Evolutionary conservation across 208 protist species (phyloP).

Genomic region (Acanthamoeba rhysodes): DNA sequence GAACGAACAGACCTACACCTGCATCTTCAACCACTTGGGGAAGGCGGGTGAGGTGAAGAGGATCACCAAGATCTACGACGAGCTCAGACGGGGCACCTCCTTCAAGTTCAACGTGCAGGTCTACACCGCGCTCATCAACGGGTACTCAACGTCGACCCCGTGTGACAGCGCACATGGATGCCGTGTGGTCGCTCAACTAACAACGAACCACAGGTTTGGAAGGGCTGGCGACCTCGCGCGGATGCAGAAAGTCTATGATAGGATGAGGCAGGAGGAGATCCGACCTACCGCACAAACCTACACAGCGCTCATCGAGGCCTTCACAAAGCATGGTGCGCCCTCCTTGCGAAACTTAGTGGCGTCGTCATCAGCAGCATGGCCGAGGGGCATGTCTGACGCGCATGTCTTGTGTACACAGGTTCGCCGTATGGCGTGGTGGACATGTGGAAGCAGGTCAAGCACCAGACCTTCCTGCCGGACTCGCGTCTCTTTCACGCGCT

Average conservation of each 20-base stretch:
- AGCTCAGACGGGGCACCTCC: not conserved
- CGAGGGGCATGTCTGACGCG: not conserved
- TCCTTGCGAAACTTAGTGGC: not conserved
- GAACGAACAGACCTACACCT: slow-evolving; percentile 28
- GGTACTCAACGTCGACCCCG: not conserved
- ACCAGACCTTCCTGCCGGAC: not conserved
- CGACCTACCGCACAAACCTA: not conserved
- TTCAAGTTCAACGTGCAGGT: slow-evolving; percentile 1
- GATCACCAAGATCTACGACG: not conserved
- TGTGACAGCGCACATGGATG: too few species aligned
- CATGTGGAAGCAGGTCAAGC: slow-evolving; percentile 11
- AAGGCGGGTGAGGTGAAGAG: not conserved
- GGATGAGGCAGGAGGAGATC: slow-evolving; percentile 5
- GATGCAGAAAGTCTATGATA: slow-evolving; percentile 8
- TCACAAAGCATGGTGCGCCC: not conserved
- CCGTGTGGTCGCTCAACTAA: too few species aligned
- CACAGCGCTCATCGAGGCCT: not conserved
- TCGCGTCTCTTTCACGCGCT: not conserved
- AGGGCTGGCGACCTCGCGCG: slow-evolving; percentile 3
- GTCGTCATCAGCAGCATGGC: not conserved
- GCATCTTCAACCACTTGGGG: slow-evolving; percentile 35
- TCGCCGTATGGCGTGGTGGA: not conserved
- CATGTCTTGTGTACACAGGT: not conserved
- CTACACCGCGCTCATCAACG: not conserved
- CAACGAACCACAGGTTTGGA: not conserved